Evolutionary conservation across 192 early-diverging fungal genomes (phyloP).

Genomic region (Coemansia aciculifera): DNA sequence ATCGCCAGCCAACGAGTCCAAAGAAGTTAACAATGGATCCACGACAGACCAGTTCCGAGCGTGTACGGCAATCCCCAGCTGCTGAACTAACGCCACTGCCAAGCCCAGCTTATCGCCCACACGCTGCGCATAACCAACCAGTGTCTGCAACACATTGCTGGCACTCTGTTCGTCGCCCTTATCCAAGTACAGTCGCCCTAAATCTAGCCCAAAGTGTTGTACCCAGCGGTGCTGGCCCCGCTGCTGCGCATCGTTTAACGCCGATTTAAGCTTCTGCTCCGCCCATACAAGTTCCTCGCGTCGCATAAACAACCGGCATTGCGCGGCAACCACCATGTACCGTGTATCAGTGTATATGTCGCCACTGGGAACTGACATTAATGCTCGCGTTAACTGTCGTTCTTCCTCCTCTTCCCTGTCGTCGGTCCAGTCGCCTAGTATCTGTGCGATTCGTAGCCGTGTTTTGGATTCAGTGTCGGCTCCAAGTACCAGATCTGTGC

Average conservation of each 20-base stretch:
- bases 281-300: slow-evolving; percentile 35
- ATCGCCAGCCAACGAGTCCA: neutral
- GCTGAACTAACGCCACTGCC: slow-evolving; percentile 23
- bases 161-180: slow-evolving; percentile 18
- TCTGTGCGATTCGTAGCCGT: slow-evolving; percentile 44
- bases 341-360: slow-evolving; percentile 19
- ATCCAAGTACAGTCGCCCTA: slow-evolving; percentile 15
- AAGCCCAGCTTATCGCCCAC: slow-evolving; percentile 13
- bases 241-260: slow-evolving; percentile 36
- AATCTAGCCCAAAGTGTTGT: slow-evolving; percentile 37
- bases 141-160: slow-evolving; percentile 9
- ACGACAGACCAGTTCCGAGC: slow-evolving; percentile 22
- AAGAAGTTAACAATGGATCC: neutral
- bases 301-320: slow-evolving; percentile 35
- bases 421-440: slow-evolving; percentile 29
- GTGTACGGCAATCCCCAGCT: slow-evolving; percentile 23
- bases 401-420: slow-evolving; percentile 26
- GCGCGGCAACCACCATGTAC: slow-evolving; percentile 29
- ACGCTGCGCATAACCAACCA: slow-evolving; percentile 20
- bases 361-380: slow-evolving; percentile 32
- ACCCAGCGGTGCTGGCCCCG: slow-evolving; percentile 27
- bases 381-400: slow-evolving; percentile 34
- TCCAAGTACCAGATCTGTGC: slow-evolving; percentile 7
- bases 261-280: slow-evolving; percentile 34
- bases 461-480: slow-evolving; percentile 45